Evolutionary conservation across 1,284 basidiomycete genomes (phyloP).

Genomic region (Ganoderma resinaceum): DNA sequence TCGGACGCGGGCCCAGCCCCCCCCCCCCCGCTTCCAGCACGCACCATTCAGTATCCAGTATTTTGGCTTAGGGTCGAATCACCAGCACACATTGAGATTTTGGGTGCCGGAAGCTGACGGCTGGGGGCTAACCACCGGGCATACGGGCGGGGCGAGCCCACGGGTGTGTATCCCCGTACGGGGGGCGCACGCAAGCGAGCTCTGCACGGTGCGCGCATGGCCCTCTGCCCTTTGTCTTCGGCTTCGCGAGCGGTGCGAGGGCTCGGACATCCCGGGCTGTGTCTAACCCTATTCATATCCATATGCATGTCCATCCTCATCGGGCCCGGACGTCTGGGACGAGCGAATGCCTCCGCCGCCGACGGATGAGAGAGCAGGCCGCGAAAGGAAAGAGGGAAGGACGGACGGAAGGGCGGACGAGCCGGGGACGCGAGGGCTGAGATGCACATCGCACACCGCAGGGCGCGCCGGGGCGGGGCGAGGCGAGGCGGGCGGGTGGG

Average conservation of each 20-base stretch:
- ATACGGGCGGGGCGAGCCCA: neutral
- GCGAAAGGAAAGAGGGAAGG: neutral
- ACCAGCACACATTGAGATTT: no score
- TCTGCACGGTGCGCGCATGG: neutral
- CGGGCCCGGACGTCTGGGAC: neutral
- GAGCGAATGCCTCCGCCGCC: neutral
- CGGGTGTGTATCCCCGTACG: neutral
- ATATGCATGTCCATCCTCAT: neutral
- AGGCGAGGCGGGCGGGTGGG: neutral
- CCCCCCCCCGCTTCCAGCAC: no score
- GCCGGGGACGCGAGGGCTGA: neutral
- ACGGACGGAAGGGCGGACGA: neutral
- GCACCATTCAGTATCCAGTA: neutral
- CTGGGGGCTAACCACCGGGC: neutral
- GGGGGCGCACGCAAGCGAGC: neutral
- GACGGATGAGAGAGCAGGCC: neutral
- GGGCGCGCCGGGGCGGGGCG: neutral
- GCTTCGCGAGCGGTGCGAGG: neutral
- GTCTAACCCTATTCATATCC: neutral
- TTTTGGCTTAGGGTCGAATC: no score
- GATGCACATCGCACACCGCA: neutral
- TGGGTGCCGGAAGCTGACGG: neutral
- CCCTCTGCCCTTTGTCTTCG: neutral
- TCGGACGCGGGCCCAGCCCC: neutral
- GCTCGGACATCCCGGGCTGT: neutral